These are phyloP conservation scores for Carex parvula DNA, from an alignment of 176 grass and related monocot species.

Conservation along the genomic window DNA sequence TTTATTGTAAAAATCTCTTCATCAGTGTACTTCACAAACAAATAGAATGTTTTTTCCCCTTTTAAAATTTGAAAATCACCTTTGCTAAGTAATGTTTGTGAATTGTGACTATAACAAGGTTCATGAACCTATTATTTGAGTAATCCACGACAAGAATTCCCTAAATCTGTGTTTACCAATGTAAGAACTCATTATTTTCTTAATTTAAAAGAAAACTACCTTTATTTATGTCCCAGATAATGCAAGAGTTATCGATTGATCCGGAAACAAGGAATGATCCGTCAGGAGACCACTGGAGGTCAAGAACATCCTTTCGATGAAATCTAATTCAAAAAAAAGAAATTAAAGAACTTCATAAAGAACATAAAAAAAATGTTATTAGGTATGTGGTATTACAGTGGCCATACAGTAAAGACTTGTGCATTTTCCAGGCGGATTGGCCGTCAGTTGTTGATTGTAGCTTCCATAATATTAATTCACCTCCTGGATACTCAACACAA, in stretches of 20 bases:
- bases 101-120: background rate
- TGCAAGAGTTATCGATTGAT: conserved; percentile 96
- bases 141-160: background rate
- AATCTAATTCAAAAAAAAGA: conserved; percentile 47
- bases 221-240: conserved; percentile 94
- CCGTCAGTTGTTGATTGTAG: conserved; percentile 38
- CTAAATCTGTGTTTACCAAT: background rate
- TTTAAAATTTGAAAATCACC: background rate
- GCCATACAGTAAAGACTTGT: conserved; percentile 68
- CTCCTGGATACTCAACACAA: conserved; percentile 37
- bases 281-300: conserved; percentile 85
- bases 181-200: background rate
- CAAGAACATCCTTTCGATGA: conserved; percentile 95
- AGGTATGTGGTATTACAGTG: background rate
- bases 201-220: conserved; percentile 28
- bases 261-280: conserved; percentile 70
- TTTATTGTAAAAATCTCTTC: background rate
- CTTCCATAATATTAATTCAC: conserved; percentile 79
- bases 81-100: background rate
- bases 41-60: background rate
- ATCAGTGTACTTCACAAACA: background rate
- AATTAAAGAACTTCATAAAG: conserved; percentile 6
- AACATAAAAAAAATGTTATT: background rate
- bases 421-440: conserved; percentile 60
- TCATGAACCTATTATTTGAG: background rate